Evolutionary conservation across 345 rosid species (phyloP), one percentile per base, ranked within the genome.

Genomic region (Gossypium australe): DNA sequence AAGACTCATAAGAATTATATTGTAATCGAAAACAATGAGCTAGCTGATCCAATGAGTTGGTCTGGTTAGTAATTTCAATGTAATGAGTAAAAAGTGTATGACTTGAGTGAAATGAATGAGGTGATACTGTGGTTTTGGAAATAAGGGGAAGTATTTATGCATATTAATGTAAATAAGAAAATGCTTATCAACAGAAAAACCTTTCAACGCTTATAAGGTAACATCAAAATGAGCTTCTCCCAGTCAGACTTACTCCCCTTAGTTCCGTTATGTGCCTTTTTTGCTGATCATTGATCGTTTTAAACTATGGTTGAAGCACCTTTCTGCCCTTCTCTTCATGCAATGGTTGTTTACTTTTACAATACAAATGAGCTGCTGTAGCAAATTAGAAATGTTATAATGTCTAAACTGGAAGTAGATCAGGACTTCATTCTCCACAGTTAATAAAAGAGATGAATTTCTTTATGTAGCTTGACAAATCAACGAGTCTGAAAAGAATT

Each of bases 391-490:
- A 53, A n/a, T 9, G 58, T 53, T 53, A 53, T 7, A 20, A 53
- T 17, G 20, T 53, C 22, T 53, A 8, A 53, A n/a, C 58, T 53
- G 10, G 58, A 53, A 53, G 58, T 20, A 53, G 22, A 55, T 55
- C 1, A 55, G 59, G 58, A 55, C 59, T 55, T 27, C 24, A 1
- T 25, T 49, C 44, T 16, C 22, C 14, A 16, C 43, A 2, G 9
- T 49, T 14, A 14, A 48, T n/a, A 49, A 68, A 49, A 68, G 58
- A 68, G 58, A 49, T 68, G 12, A 51, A 49, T 49, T 25, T 68
- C 72, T 49, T 43, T 20, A 9, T 67, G 57, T 67, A 47, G 71
- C 71, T 67, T 48, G 71, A 48, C 51, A 22, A 67, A 48, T 41
- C 38, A 67, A 13, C 1, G 2, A 47, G 34, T 11, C 56, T 67